Conservation (phyloP, 306 rosid species). For the Fagus sylvatica region DNA sequence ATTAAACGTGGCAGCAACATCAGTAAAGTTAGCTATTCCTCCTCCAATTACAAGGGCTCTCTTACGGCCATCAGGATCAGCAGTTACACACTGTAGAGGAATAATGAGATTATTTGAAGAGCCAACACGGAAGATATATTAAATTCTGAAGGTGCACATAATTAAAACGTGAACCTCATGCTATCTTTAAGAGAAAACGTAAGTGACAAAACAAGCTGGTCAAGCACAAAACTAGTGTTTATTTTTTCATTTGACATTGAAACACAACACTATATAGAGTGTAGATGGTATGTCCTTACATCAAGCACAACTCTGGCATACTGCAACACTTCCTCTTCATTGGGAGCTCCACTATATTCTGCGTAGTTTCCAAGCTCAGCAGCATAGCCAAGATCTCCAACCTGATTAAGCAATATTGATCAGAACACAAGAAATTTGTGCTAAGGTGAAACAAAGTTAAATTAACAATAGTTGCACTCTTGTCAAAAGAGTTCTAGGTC, state of each 20-base stretch:
- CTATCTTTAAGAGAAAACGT: slow-evolving; percentile 2
- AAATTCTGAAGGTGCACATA: neutral
- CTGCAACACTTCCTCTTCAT: slow-evolving; percentile 94
- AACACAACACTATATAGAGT: slow-evolving; percentile 1
- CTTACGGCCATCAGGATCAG: slow-evolving; percentile 79
- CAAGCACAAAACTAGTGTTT: neutral
- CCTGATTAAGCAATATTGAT: slow-evolving; percentile 42
- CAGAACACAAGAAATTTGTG: slow-evolving; percentile 9
- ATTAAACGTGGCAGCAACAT: slow-evolving; percentile 91
- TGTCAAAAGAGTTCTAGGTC: slow-evolving; percentile 8
- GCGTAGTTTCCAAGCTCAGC: slow-evolving; percentile 96
- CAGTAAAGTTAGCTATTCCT: slow-evolving; percentile 95
- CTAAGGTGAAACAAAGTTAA: slow-evolving; percentile 13
- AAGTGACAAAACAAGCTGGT: neutral
- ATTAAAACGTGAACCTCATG: slow-evolving; percentile 6
- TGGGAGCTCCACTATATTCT: slow-evolving; percentile 97
- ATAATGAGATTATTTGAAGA: slow-evolving; percentile 25
- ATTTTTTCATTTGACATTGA: neutral
- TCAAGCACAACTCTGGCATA: slow-evolving; percentile 96
- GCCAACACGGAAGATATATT: slow-evolving; percentile 5
- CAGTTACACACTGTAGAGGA: slow-evolving; percentile 81
- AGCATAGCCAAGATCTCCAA: slow-evolving; percentile 96
- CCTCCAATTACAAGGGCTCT: slow-evolving; percentile 98
- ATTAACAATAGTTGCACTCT: neutral
- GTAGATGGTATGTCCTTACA: slow-evolving; percentile 44